A percentile compares a stretch with the other conserved stretches of the same genome.
These are phyloP conservation scores for Globisporangium heterothallicum DNA, from an alignment of 352 stramenopile genomes.

Conservation along the genomic window DNA sequence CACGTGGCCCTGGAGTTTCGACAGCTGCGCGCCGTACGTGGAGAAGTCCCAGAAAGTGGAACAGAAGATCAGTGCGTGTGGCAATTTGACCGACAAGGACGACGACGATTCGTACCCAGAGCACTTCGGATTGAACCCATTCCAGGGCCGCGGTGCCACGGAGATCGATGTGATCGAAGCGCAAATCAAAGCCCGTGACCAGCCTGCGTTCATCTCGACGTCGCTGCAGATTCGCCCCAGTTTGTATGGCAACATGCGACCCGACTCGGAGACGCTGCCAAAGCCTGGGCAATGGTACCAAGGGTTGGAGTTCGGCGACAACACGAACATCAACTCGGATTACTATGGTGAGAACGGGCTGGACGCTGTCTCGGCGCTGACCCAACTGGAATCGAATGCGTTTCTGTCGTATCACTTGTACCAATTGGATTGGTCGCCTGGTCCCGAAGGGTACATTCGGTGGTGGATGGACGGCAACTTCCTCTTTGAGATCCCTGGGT, in stretches of 20 bases:
- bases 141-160: conserved; percentile 91
- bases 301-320: conserved; percentile 80
- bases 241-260: conserved; percentile 59
- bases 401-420: conserved; percentile 94
- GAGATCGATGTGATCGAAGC: conserved; percentile 96
- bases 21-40: conserved; percentile 79
- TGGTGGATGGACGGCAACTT: conserved; percentile 94
- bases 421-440: conserved; percentile 94
- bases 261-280: conserved; percentile 45
- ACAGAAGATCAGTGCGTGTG: conserved; percentile 94
- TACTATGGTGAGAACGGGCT: conserved; percentile 94
- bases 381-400: conserved; percentile 86
- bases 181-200: conserved; percentile 79
- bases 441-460: conserved; percentile 87
- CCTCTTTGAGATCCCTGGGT: conserved; percentile 90
- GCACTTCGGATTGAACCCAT: conserved; percentile 89
- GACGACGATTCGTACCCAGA: conserved; percentile 77
- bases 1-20: conserved; percentile 96
- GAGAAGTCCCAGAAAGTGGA: conserved; percentile 88
- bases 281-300: conserved; percentile 88
- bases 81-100: conserved; percentile 92
- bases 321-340: conserved; percentile 89
- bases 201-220: conserved; percentile 89
- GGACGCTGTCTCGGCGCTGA: conserved; percentile 93
- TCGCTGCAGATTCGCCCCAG: conserved; percentile 91